These are phyloP conservation scores for Alternaria arbusti DNA, from an alignment of 2,329 filamentous ascomycete genomes.

Conservation along the genomic window DNA sequence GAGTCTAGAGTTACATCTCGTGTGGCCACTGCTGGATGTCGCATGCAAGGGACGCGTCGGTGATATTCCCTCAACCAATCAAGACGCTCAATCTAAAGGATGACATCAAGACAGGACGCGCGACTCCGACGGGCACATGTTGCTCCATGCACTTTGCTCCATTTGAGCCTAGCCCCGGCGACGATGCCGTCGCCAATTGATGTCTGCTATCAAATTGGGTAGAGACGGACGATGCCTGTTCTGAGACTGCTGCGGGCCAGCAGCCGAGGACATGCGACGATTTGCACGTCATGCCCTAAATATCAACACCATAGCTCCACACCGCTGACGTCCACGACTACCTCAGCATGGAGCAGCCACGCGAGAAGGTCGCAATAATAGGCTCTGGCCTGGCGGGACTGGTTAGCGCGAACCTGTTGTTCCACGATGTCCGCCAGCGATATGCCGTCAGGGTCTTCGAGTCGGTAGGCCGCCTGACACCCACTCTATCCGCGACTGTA, in stretches of 20 bases:
- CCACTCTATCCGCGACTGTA: neutral
- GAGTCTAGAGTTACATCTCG: neutral
- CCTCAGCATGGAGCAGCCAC: constrained; percentile 13
- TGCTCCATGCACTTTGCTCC: neutral
- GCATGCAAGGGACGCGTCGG: neutral
- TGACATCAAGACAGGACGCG: neutral
- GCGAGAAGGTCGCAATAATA: constrained; percentile 51
- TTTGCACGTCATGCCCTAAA: neutral
- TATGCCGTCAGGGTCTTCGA: constrained; percentile 56
- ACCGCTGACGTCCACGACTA: neutral
- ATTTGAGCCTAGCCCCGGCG: neutral
- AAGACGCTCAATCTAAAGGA: neutral
- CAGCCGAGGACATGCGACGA: neutral
- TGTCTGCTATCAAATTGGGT: neutral
- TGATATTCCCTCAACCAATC: neutral
- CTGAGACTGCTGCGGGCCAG: neutral
- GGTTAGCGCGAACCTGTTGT: constrained; percentile 54
- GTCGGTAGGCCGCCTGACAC: constrained; percentile 42
- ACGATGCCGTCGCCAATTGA: neutral
- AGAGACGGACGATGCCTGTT: neutral
- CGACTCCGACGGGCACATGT: neutral
- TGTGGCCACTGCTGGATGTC: neutral
- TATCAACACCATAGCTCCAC: neutral
- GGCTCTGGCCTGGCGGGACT: constrained; percentile 60
- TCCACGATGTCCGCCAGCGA: constrained; percentile 48